A percentile compares a stretch with the other conserved stretches of the same genome.
phyloP scores from a whole-genome alignment of 306 rosid species.

The Vigna unguiculata region DNA sequence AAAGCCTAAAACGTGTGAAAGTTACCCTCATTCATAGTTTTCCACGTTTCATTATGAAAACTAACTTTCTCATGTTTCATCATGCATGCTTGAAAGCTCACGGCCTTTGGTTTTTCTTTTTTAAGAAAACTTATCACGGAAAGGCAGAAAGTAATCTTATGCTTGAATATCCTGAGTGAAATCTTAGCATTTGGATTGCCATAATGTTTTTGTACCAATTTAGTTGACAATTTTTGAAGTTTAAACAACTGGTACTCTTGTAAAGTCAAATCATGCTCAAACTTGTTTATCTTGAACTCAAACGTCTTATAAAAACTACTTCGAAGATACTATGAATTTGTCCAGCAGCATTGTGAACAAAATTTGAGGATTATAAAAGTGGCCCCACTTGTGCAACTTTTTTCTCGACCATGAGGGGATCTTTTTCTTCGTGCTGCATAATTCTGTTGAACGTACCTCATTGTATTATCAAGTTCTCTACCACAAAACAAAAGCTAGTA shows the following conservation, averaged over 20 bases:
- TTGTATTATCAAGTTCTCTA: slow-evolving; percentile 54
- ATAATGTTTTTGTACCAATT: slow-evolving; percentile 68
- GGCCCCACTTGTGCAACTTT: slow-evolving; percentile 58
- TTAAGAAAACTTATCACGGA: slow-evolving; percentile 46
- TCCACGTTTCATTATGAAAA: slow-evolving; percentile 40
- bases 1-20: slow-evolving; percentile 31
- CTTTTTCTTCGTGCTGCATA: slow-evolving; percentile 45
- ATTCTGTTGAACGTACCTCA: slow-evolving; percentile 47
- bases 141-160: slow-evolving; percentile 33
- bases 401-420: slow-evolving; percentile 45
- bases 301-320: slow-evolving; percentile 31
- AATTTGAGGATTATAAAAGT: slow-evolving; percentile 35
- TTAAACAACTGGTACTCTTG: slow-evolving; percentile 45
- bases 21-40: slow-evolving; percentile 45
- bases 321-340: slow-evolving; percentile 43
- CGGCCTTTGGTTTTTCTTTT: slow-evolving; percentile 34
- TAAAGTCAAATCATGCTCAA: slow-evolving; percentile 57
- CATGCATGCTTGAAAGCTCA: slow-evolving; percentile 47
- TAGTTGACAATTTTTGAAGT: slow-evolving; percentile 50
- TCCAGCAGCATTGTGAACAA: slow-evolving; percentile 20
- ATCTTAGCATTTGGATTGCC: slow-evolving; percentile 28
- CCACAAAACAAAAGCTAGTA: slow-evolving; percentile 52
- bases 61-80: slow-evolving; percentile 46
- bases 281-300: slow-evolving; percentile 8
- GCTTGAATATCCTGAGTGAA: slow-evolving; percentile 28